phyloP scores from a whole-genome alignment of 768 basidiomycete genomes.

The Rickenella mellea region DNA sequence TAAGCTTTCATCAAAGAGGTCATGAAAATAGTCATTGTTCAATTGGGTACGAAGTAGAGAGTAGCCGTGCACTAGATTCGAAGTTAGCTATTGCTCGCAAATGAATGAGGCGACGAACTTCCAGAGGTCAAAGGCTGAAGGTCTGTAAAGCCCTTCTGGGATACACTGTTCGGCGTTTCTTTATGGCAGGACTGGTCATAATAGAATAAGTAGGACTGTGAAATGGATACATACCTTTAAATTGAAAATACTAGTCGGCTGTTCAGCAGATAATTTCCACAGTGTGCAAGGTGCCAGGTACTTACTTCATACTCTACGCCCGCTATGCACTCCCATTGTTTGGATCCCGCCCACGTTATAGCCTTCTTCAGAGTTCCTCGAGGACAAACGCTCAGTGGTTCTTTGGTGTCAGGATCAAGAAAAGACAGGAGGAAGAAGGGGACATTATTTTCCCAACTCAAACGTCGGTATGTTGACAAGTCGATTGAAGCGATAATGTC shows the following conservation, averaged over 20 bases:
- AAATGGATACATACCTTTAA: slow-evolving; percentile 51
- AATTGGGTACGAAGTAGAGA: slow-evolving; percentile 85
- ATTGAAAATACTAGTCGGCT: slow-evolving; percentile 68
- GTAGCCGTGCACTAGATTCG: slow-evolving; percentile 83
- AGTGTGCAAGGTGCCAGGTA: background rate
- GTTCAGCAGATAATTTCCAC: slow-evolving; percentile 1
- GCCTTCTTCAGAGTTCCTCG: slow-evolving; percentile 66
- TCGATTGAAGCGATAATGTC: slow-evolving; percentile 86
- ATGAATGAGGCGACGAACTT: slow-evolving; percentile 47
- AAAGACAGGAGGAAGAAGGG: slow-evolving; percentile 93
- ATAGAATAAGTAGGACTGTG: slow-evolving; percentile 2
- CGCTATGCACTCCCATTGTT: slow-evolving; percentile 60
- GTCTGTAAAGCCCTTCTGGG: slow-evolving; percentile 67
- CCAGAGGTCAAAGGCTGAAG: slow-evolving; percentile 83
- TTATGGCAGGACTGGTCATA: slow-evolving; percentile 9
- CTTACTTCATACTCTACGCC: slow-evolving; percentile 90
- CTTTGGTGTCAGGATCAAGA: slow-evolving; percentile 74
- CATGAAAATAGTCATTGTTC: slow-evolving; percentile 84
- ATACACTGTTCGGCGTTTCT: slow-evolving; percentile 75
- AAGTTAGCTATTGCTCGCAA: background rate
- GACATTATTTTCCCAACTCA: slow-evolving; percentile 86
- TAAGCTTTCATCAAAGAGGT: slow-evolving; percentile 67
- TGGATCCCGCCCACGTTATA: slow-evolving; percentile 35
- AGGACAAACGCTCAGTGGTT: slow-evolving; percentile 76
- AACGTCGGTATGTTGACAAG: slow-evolving; percentile 75